Conservation (phyloP, 2,329 filamentous ascomycete species). For the Colletotrichum liriopes region DNA sequence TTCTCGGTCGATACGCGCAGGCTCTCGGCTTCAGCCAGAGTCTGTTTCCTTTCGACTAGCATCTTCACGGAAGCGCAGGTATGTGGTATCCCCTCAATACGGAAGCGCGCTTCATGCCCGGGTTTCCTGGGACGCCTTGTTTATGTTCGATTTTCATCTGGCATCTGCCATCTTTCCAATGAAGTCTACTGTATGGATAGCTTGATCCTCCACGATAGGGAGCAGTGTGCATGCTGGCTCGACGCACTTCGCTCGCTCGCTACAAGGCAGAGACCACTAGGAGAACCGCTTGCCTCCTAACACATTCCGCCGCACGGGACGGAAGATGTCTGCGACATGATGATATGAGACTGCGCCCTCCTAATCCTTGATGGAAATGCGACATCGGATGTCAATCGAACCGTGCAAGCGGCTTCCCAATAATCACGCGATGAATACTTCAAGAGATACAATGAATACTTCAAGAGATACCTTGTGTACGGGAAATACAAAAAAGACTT, state of each 20-base stretch:
- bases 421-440: too few species aligned
- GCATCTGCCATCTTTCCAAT: too few species aligned
- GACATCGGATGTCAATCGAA: neutral
- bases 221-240: neutral
- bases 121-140: too few species aligned
- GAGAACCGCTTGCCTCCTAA: neutral
- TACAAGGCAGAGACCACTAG: neutral
- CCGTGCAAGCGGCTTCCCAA: neutral
- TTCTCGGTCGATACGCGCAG: too few species aligned
- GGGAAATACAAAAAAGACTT: conserved; percentile 25
- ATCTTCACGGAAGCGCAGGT: too few species aligned
- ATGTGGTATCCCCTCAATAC: too few species aligned
- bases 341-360: neutral
- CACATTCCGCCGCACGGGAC: too few species aligned
- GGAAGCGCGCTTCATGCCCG: too few species aligned
- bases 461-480: neutral
- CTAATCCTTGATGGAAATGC: neutral
- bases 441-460: neutral
- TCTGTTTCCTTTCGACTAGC: too few species aligned
- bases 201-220: neutral
- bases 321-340: neutral
- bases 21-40: too few species aligned
- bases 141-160: too few species aligned
- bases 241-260: neutral
- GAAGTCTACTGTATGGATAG: neutral